Evolutionary conservation across 106 monocot genomes (phyloP).

Genomic region (Hemerocallis citrina): DNA sequence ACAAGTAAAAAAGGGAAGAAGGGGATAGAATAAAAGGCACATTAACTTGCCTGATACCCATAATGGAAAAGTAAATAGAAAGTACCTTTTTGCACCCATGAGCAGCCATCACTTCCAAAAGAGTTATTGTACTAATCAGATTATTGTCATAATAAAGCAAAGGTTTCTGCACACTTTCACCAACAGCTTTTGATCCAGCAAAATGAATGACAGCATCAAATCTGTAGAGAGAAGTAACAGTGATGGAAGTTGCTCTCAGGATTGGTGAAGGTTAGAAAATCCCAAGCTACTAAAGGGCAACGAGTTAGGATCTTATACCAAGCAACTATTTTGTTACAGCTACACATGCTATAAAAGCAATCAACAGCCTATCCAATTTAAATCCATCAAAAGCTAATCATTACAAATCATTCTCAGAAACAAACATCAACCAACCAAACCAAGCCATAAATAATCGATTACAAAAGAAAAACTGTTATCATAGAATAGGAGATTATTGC

Average conservation of each 20-base stretch:
- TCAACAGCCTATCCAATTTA: neutral
- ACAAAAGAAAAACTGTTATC: too few relatives aligned
- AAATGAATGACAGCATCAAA: slow-evolving; percentile 94
- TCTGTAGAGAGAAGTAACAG: slow-evolving; percentile 26
- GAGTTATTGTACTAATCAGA: slow-evolving; percentile 59
- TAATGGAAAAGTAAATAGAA: neutral
- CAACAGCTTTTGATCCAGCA: slow-evolving; percentile 86
- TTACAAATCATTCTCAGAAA: neutral
- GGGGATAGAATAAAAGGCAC: too few relatives aligned
- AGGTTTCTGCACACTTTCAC: slow-evolving; percentile 86
- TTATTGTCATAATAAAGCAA: slow-evolving; percentile 83
- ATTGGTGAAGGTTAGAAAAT: neutral
- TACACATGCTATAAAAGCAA: neutral
- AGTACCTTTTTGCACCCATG: slow-evolving; percentile 80
- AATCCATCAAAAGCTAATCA: neutral
- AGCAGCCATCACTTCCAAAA: slow-evolving; percentile 74
- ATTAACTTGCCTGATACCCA: too few relatives aligned
- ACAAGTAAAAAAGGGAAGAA: too few relatives aligned
- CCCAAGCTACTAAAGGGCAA: neutral
- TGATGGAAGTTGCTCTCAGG: neutral
- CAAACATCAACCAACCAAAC: neutral
- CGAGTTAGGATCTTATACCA: neutral
- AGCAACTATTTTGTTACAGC: neutral
- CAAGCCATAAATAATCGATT: too few relatives aligned
- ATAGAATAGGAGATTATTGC: too few relatives aligned